These are phyloP conservation scores for Ruellia speciosa DNA, from an alignment of 305 asterid genomes.

Conservation along the genomic window DNA sequence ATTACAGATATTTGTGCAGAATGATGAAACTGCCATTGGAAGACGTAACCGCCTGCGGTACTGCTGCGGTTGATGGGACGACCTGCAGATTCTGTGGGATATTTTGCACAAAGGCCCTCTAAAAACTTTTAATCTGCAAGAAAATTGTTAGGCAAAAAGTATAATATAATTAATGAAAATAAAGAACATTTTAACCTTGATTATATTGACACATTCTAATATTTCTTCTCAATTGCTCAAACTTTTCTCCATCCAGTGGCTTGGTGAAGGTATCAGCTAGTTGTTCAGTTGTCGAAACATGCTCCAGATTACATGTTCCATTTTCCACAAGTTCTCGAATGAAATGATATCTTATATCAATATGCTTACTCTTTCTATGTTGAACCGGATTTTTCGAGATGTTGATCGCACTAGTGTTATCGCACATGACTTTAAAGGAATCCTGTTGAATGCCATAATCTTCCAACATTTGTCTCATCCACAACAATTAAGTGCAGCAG, in stretches of 20 bases:
- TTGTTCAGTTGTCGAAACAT: not conserved
- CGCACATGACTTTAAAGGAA: not conserved
- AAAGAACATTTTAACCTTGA: not conserved
- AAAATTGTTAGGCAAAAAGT: too few species aligned
- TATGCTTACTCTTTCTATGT: not conserved
- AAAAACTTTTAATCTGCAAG: too few species aligned
- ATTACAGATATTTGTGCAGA: too few species aligned
- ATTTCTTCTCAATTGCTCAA: too few species aligned
- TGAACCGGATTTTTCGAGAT: not conserved
- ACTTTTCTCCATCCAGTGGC: too few species aligned
- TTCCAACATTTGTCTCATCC: not conserved
- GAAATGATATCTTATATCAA: not conserved
- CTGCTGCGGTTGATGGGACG: too few species aligned
- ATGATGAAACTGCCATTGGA: too few species aligned
- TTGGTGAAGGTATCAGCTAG: not conserved
- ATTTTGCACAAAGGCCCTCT: too few species aligned
- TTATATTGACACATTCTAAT: too few species aligned
- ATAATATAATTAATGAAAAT: constrained; percentile 5
- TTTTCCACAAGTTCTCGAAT: not conserved
- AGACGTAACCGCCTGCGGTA: too few species aligned
- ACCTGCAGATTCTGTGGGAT: too few species aligned
- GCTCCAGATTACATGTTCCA: not conserved
- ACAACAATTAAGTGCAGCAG: not conserved
- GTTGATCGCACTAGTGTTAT: not conserved
- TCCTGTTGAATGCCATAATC: not conserved